Evolutionary conservation across 305 asterid species (phyloP).

Genomic region (Fraxinus dipetala): DNA sequence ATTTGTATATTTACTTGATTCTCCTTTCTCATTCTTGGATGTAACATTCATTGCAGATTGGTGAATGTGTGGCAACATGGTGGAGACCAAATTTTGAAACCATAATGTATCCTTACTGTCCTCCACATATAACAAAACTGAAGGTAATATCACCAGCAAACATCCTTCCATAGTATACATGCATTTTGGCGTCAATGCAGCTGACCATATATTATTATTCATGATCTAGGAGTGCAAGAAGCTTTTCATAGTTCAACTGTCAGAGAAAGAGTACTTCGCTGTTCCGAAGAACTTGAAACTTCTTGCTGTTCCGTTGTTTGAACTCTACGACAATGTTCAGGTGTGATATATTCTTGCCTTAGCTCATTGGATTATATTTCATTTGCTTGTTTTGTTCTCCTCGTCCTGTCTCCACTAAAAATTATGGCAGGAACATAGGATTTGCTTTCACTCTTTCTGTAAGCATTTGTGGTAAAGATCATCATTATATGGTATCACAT

Average conservation of each 20-base stretch:
- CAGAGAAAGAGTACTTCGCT: slow-evolving; percentile 91
- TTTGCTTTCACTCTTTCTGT: neutral
- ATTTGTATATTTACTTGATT: neutral
- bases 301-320: slow-evolving; percentile 97
- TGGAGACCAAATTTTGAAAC: slow-evolving; percentile 98
- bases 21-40: neutral
- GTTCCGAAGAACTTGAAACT: slow-evolving; percentile 97
- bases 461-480: neutral
- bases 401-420: neutral
- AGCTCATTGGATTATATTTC: neutral
- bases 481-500: slow-evolving; percentile 8
- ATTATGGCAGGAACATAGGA: neutral
- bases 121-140: slow-evolving; percentile 62
- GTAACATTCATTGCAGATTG: neutral
- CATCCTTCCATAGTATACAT: neutral
- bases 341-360: slow-evolving; percentile 29
- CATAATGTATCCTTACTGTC: slow-evolving; percentile 55
- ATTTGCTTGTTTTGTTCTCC: slow-evolving; percentile 36
- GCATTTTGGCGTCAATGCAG: neutral
- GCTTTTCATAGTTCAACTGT: slow-evolving; percentile 81
- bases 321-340: slow-evolving; percentile 97
- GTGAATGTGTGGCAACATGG: slow-evolving; percentile 47
- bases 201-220: neutral
- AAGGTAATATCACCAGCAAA: slow-evolving; percentile 39
- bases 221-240: slow-evolving; percentile 86